Evolutionary conservation across 805 yeast species (phyloP).

Genomic region (Metschnikowia cerradonensis): DNA sequence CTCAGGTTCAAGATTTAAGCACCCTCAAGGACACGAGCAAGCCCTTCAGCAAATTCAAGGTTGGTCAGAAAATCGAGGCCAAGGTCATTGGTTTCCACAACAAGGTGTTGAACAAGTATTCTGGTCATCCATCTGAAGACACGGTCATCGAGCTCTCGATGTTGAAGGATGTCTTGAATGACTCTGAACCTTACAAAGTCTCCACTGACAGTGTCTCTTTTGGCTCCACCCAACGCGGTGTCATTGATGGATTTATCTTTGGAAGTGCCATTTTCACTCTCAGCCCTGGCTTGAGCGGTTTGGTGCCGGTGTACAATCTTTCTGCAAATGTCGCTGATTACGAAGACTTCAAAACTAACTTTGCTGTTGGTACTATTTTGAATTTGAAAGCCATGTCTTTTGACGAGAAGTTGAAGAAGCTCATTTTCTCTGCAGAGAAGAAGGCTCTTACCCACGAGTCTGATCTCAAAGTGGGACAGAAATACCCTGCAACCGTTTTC

Average conservation of each 20-base stretch:
- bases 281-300: slow-evolving; percentile 65
- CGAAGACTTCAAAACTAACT: slow-evolving; percentile 48
- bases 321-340: slow-evolving; percentile 49
- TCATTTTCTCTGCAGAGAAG: slow-evolving; percentile 48
- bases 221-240: slow-evolving; percentile 54
- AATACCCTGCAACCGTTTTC: slow-evolving; percentile 58
- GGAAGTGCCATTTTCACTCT: slow-evolving; percentile 67
- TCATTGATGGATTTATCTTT: slow-evolving; percentile 58
- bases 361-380: slow-evolving; percentile 71
- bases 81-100: slow-evolving; percentile 77
- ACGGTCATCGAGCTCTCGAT: slow-evolving; percentile 62
- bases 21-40: slow-evolving; percentile 54
- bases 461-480: slow-evolving; percentile 52
- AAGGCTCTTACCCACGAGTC: slow-evolving; percentile 37
- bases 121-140: slow-evolving; percentile 48
- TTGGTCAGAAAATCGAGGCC: slow-evolving; percentile 56
- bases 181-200: slow-evolving; percentile 14
- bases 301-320: slow-evolving; percentile 61
- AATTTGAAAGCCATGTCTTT: slow-evolving; percentile 50
- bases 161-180: slow-evolving; percentile 38
- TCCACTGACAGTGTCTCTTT: slow-evolving; percentile 30
- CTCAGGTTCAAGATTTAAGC: slow-evolving; percentile 54
- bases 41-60: slow-evolving; percentile 58
- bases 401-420: slow-evolving; percentile 51
- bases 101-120: slow-evolving; percentile 59